Evolutionary conservation across 768 basidiomycete species (phyloP).

Genomic region (Podaxis sp.): DNA sequence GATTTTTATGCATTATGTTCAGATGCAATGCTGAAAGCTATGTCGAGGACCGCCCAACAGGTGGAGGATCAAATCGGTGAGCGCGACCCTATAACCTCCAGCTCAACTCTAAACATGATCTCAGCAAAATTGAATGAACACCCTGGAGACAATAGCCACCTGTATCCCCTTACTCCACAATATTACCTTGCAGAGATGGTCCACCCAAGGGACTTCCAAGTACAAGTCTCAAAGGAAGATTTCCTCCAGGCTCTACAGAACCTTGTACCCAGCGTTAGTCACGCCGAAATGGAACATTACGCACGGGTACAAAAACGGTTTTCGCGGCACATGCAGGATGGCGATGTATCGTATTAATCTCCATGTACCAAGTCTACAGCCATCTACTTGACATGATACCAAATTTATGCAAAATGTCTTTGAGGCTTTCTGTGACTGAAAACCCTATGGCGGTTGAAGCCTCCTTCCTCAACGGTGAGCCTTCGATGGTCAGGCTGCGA

Average conservation of each 20-base stretch:
- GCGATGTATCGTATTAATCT: background rate
- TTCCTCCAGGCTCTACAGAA: conserved; percentile 70
- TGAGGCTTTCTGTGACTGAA: conserved; percentile 43
- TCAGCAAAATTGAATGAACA: conserved; percentile 45
- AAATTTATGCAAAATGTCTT: conserved; percentile 50
- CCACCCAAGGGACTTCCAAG: conserved; percentile 57
- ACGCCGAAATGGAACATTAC: conserved; percentile 85
- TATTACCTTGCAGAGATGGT: conserved; percentile 87
- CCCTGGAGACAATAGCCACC: conserved; percentile 36
- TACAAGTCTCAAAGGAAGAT: conserved; percentile 72
- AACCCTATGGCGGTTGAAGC: conserved; percentile 40
- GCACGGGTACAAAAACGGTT: conserved; percentile 65
- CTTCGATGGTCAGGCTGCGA: conserved; percentile 42
- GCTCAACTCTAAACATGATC: background rate
- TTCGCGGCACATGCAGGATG: conserved; percentile 28
- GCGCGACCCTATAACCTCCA: background rate
- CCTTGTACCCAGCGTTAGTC: conserved; percentile 78
- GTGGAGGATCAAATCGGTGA: conserved; percentile 74
- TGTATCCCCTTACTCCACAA: conserved; percentile 75
- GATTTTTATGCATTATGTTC: conserved; percentile 98
- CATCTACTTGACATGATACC: conserved; percentile 51
- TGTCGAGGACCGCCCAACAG: conserved; percentile 80
- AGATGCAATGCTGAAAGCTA: conserved; percentile 93
- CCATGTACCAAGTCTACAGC: conserved; percentile 35
- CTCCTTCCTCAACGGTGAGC: conserved; percentile 40